Percentiles rank a stretch among this genome's conserved stretches.
These are phyloP conservation scores for Pythium monospermum DNA, from an alignment of 352 stramenopile genomes.

Conservation along the genomic window DNA sequence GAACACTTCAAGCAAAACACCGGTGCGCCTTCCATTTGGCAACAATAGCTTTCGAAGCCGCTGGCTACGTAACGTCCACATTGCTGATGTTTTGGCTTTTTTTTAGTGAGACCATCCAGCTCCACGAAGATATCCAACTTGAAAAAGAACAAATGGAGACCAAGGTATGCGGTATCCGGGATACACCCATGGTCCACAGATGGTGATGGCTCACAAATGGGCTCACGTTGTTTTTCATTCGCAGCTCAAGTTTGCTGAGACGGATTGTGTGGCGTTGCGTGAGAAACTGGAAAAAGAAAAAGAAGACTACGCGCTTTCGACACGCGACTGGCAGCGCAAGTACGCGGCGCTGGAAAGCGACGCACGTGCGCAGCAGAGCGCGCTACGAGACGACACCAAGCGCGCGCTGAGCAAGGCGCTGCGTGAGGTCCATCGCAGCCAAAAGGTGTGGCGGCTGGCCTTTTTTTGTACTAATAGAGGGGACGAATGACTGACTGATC, in stretches of 20 bases:
- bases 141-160: slow-evolving; percentile 58
- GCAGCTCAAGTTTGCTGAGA: slow-evolving; percentile 69
- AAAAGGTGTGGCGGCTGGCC: slow-evolving; percentile 49
- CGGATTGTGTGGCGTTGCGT: slow-evolving; percentile 39
- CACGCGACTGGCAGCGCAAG: slow-evolving; percentile 52
- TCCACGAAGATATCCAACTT: slow-evolving; percentile 63
- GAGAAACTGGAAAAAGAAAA: slow-evolving; percentile 70
- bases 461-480: too few species aligned
- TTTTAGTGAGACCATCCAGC: slow-evolving; percentile 35
- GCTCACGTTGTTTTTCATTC: neutral
- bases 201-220: too few species aligned
- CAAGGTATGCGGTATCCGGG: slow-evolving; percentile 33
- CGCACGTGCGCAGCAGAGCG: slow-evolving; percentile 25
- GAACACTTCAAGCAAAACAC: slow-evolving; percentile 63
- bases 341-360: slow-evolving; percentile 35
- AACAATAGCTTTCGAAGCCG: too few species aligned
- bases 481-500: too few species aligned
- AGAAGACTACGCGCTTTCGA: slow-evolving; percentile 29
- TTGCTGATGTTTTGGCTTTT: slow-evolving; percentile 23
- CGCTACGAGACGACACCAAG: slow-evolving; percentile 53
- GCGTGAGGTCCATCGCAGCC: slow-evolving; percentile 49
- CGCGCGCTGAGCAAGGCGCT: slow-evolving; percentile 50
- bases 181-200: neutral
- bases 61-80: too few species aligned
- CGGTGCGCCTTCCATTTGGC: slow-evolving; percentile 36